phyloP scores from a whole-genome alignment of 768 basidiomycete genomes.

The Lanmaoa pseudosensibilis region DNA sequence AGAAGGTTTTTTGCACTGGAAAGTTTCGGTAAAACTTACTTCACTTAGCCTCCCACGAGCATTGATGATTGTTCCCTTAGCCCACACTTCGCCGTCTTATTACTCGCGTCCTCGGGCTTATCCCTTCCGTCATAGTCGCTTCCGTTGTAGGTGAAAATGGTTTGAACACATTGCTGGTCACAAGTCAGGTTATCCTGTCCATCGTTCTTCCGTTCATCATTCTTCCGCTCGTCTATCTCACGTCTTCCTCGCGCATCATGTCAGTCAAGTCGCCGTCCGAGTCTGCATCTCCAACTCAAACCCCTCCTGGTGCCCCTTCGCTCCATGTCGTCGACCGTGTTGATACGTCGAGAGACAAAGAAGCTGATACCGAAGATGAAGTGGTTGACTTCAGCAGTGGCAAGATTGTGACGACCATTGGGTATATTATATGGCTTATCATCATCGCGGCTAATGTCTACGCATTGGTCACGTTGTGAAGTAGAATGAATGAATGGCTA shows the following conservation, averaged over 20 bases:
- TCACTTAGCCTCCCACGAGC: slow-evolving; percentile 22
- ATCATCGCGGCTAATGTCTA: slow-evolving; percentile 75
- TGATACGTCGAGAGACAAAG: neutral
- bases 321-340: neutral
- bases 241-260: slow-evolving; percentile 69
- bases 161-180: slow-evolving; percentile 77
- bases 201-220: slow-evolving; percentile 84
- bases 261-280: slow-evolving; percentile 39
- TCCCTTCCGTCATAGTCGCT: slow-evolving; percentile 82
- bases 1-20: slow-evolving; percentile 89
- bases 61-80: slow-evolving; percentile 40
- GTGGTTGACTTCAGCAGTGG: slow-evolving; percentile 65
- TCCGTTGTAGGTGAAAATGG: slow-evolving; percentile 67
- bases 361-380: slow-evolving; percentile 30
- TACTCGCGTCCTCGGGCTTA: slow-evolving; percentile 78
- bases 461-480: slow-evolving; percentile 59
- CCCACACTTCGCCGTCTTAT: slow-evolving; percentile 75
- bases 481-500: neutral
- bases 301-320: neutral
- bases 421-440: slow-evolving; percentile 60
- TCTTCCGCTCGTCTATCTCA: slow-evolving; percentile 78
- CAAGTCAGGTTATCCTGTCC: slow-evolving; percentile 80
- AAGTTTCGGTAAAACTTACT: slow-evolving; percentile 55
- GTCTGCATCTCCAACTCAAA: neutral
- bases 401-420: slow-evolving; percentile 48